These are phyloP conservation scores for Suzukiozyma palmioleophila DNA, from an alignment of 1,139 yeast genomes.

Conservation along the genomic window DNA sequence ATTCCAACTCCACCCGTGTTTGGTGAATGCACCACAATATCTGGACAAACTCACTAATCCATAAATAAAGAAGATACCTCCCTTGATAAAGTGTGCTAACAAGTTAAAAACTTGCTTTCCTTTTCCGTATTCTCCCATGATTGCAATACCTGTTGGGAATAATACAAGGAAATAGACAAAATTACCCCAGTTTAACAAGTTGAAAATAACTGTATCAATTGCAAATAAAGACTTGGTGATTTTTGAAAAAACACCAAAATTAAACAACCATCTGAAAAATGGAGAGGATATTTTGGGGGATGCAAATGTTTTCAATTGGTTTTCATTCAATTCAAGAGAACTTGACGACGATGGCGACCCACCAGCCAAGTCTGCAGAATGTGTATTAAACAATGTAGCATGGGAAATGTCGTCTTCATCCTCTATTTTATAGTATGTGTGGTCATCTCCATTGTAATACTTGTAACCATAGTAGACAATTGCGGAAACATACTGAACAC, in stretches of 20 bases:
- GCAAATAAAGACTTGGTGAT: constrained; percentile 7
- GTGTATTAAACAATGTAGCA: background rate
- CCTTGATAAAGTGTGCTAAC: constrained; percentile 93
- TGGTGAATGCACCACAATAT: constrained; percentile 75
- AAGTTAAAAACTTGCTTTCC: constrained; percentile 68
- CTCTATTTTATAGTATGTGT: constrained; percentile 27
- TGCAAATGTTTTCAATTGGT: constrained; percentile 1
- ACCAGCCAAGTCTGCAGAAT: background rate
- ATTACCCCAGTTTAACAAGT: constrained; percentile 60
- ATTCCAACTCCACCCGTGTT: constrained; percentile 93
- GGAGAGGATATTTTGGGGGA: background rate
- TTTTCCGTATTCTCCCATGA: constrained; percentile 66
- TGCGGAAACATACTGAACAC: constrained; percentile 54
- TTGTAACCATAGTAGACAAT: constrained; percentile 6
- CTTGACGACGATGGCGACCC: constrained; percentile 12
- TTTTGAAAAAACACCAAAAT: constrained; percentile 1
- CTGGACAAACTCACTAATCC: constrained; percentile 79
- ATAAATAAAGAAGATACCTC: constrained; percentile 76
- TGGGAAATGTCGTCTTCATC: constrained; percentile 12
- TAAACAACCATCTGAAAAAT: background rate
- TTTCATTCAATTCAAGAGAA: constrained; percentile 8
- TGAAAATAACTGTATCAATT: constrained; percentile 29
- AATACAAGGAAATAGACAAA: constrained; percentile 58
- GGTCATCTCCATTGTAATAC: constrained; percentile 9
- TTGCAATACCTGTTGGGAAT: constrained; percentile 71